Base-by-base conservation (phyloP, 2,329 filamentous ascomycete species). In the Penicillium decumbens region DNA sequence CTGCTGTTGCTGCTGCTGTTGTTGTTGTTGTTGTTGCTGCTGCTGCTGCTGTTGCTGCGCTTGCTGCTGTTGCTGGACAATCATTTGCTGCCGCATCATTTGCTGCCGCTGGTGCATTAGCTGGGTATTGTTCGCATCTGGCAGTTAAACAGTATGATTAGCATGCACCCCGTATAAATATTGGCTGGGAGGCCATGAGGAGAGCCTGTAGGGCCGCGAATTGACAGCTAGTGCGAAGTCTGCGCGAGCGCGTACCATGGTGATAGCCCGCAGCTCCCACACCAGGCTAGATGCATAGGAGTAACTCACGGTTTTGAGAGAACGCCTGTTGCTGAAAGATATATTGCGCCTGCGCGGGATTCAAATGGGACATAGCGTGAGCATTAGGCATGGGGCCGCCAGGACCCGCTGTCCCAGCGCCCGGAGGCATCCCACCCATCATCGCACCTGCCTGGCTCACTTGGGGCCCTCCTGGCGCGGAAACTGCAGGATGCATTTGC, bases 371-470 rank as follows among this genome's bases (percentile, higher is more conserved):
- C 54, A 84, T 69, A 25, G 81, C 80, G 71, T 84, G 82, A 42
- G 77, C 75, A 64, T 77, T 82, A 24, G 77, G 79, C 49, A 74
- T 73, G 25, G 71, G 71, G 24, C 72, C 71, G n/a, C 71, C 73
- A 51, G 74, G 72, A 29, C 75, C 75, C 54, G 75, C 74, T 28
- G 75, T 78, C 51, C 77, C 76, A 50, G 75, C 74, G 46, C 79
- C 80, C 42, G 79, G 80, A 56, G 81, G 80, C 80, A 85, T 83
- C 43, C 77, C 80, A 30, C 63, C 74, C 75, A 84, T 82, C 80
- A 84, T 83, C 23, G 79, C 80, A n/a, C 78, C 78, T 41, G 79
- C 75, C 63, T 84, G 82, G 55, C 73, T 80, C 48, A 81, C 80
- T 55, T 82, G 80, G 43, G 81, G 80, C 23, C 75, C 79, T 55